Conservation (phyloP, 1,139 yeast genomes). For the Pichia sp. region DNA sequence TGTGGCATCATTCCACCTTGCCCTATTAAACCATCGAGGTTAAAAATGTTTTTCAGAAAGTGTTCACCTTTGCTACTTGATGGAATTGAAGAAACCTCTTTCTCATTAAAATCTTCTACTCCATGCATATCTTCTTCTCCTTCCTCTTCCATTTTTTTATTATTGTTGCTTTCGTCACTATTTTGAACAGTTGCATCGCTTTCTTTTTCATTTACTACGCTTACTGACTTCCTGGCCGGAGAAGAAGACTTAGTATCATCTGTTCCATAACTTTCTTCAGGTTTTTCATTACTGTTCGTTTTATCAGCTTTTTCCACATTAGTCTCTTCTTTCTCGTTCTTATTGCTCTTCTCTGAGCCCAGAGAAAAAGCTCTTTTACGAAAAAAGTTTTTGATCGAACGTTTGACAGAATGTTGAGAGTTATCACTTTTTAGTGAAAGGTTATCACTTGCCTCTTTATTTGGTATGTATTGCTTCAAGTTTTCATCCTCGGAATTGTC, state of each 20-base stretch:
- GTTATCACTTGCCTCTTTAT: constrained; percentile 1
- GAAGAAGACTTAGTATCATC: background rate
- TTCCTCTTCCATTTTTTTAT: background rate
- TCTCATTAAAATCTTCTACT: background rate
- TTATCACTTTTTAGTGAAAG: constrained; percentile 6
- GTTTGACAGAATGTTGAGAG: constrained; percentile 8
- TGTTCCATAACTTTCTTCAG: background rate
- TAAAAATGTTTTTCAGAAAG: constrained; percentile 18
- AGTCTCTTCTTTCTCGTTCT: background rate
- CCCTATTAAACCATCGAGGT: constrained; percentile 17
- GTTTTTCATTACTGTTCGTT: background rate
- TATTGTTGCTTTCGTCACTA: background rate
- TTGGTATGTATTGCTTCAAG: background rate
- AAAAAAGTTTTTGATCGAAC: constrained; percentile 9
- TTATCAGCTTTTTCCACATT: background rate
- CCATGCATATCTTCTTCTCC: background rate
- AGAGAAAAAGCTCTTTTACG: constrained; percentile 15
- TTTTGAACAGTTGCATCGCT: background rate
- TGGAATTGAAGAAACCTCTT: background rate
- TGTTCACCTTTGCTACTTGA: constrained; percentile 12
- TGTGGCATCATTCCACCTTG: constrained; percentile 20
- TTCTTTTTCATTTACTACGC: background rate
- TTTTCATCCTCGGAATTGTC: constrained; percentile 13
- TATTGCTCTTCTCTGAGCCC: constrained; percentile 12
- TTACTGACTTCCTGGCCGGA: background rate